Evolutionary conservation across 2,329 filamentous ascomycete genomes (phyloP).

Genomic region (Stagonosporopsis vannaccii): DNA sequence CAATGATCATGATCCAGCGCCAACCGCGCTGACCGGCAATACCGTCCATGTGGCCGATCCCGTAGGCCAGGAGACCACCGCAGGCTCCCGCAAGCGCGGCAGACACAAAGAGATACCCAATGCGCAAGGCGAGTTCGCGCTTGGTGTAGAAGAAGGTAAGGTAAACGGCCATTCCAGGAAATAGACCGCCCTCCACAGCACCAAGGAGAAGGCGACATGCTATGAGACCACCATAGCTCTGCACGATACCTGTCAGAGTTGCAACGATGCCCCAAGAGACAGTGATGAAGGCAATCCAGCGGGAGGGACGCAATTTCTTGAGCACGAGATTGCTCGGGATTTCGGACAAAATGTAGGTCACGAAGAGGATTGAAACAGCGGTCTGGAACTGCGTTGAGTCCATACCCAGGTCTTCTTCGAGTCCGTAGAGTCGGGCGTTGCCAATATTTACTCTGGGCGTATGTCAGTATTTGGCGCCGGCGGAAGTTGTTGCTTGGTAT

Average conservation of each 20-base stretch:
- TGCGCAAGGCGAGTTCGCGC: constrained; percentile 73
- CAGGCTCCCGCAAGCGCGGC: constrained; percentile 75
- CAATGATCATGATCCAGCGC: constrained; percentile 74
- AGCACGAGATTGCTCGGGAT: constrained; percentile 57
- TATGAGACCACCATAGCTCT: constrained; percentile 71
- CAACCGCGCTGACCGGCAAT: constrained; percentile 69
- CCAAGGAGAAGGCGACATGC: constrained; percentile 74
- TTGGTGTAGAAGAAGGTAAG: constrained; percentile 80
- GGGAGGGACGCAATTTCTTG: constrained; percentile 54
- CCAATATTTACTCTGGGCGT: constrained; percentile 69
- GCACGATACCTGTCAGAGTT: constrained; percentile 72
- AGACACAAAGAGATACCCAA: constrained; percentile 75
- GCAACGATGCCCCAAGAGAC: constrained; percentile 65
- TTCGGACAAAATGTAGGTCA: constrained; percentile 56
- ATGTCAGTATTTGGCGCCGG: constrained; percentile 16
- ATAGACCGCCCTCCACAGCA: constrained; percentile 72
- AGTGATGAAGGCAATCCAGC: constrained; percentile 68
- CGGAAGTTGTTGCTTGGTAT: neutral
- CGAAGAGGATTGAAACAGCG: constrained; percentile 54
- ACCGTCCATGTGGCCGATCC: constrained; percentile 76
- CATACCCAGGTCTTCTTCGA: constrained; percentile 69
- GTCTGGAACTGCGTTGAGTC: constrained; percentile 72
- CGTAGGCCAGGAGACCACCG: constrained; percentile 76
- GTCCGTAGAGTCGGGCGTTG: constrained; percentile 69
- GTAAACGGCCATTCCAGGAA: constrained; percentile 73